Percentiles rank a stretch among this genome's conserved stretches.
These are phyloP conservation scores for Chalciporus piperatoides DNA, from an alignment of 1,284 basidiomycete genomes.

Conservation along the genomic window DNA sequence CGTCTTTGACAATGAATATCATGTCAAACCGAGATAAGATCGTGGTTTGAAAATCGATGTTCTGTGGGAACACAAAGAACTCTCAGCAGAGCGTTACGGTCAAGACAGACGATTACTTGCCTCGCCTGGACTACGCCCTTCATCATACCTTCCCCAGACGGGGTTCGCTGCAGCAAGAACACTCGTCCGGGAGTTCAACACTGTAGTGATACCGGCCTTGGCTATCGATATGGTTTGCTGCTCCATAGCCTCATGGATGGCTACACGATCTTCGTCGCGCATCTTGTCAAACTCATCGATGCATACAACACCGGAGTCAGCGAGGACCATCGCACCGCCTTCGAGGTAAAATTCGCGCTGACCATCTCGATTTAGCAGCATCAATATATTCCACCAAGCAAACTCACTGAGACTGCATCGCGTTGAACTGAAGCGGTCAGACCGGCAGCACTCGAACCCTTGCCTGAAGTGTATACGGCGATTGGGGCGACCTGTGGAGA, in stretches of 20 bases:
- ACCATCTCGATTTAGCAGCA: slow-evolving; percentile 4
- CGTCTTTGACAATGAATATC: slow-evolving; percentile 99
- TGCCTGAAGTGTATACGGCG: slow-evolving; percentile 97
- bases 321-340: slow-evolving; percentile 99
- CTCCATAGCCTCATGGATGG: slow-evolving; percentile 99
- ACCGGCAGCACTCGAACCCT: slow-evolving; percentile 97
- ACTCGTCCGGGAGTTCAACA: slow-evolving; percentile 93
- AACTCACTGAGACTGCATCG: slow-evolving; percentile 80
- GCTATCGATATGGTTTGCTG: slow-evolving; percentile 99
- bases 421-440: slow-evolving; percentile 97
- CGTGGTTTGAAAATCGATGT: slow-evolving; percentile 98
- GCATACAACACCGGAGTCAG: slow-evolving; percentile 97
- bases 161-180: slow-evolving; percentile 98
- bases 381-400: background rate
- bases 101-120: slow-evolving; percentile 36
- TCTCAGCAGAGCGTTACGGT: background rate
- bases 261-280: slow-evolving; percentile 98
- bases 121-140: slow-evolving; percentile 95
- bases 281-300: slow-evolving; percentile 99
- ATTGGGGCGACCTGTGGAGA: slow-evolving; percentile 82
- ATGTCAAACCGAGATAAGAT: slow-evolving; percentile 99
- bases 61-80: slow-evolving; percentile 43
- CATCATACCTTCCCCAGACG: slow-evolving; percentile 97
- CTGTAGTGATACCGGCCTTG: slow-evolving; percentile 98
- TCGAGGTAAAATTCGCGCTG: slow-evolving; percentile 98